Evolutionary conservation across 805 yeast species (phyloP).

Genomic region (Lachancea dasiensis): DNA sequence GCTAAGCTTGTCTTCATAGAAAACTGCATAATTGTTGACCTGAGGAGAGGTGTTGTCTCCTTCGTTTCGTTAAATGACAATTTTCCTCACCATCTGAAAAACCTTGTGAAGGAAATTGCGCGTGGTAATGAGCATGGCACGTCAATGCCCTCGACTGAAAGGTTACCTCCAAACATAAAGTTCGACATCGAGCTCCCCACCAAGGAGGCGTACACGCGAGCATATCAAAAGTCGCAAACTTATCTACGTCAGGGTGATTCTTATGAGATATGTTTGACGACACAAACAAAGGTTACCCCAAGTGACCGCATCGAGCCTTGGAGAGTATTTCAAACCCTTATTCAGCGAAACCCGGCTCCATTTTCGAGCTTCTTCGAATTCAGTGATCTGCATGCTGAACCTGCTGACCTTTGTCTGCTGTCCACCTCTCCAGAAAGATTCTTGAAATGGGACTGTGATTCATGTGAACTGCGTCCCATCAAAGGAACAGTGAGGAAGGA

Average conservation of each 20-base stretch:
- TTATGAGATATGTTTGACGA: constrained; percentile 87
- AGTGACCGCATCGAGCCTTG: constrained; percentile 53
- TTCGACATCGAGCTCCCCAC: constrained; percentile 45
- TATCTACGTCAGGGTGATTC: constrained; percentile 77
- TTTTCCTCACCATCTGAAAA: constrained; percentile 26
- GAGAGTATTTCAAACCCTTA: constrained; percentile 71
- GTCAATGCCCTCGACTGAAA: constrained; percentile 29
- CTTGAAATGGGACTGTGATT: constrained; percentile 59
- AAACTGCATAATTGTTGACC: constrained; percentile 53
- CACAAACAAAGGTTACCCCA: constrained; percentile 55
- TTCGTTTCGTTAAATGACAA: constrained; percentile 45
- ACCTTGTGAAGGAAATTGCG: constrained; percentile 7
- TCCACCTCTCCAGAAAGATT: constrained; percentile 96
- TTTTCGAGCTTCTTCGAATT: constrained; percentile 77
- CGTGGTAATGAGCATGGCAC: not conserved
- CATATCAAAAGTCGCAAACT: constrained; percentile 60
- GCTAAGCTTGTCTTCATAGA: constrained; percentile 68
- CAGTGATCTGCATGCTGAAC: constrained; percentile 21
- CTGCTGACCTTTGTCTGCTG: constrained; percentile 48
- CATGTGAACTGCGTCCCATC: constrained; percentile 85
- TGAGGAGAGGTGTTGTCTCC: constrained; percentile 39
- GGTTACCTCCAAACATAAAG: constrained; percentile 19
- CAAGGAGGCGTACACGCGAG: constrained; percentile 44
- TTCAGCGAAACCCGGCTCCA: constrained; percentile 82
- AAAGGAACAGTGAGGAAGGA: constrained; percentile 88